phyloP scores from a whole-genome alignment of 108 stramenopile species.

The Cyclostephanos tholiformis region DNA sequence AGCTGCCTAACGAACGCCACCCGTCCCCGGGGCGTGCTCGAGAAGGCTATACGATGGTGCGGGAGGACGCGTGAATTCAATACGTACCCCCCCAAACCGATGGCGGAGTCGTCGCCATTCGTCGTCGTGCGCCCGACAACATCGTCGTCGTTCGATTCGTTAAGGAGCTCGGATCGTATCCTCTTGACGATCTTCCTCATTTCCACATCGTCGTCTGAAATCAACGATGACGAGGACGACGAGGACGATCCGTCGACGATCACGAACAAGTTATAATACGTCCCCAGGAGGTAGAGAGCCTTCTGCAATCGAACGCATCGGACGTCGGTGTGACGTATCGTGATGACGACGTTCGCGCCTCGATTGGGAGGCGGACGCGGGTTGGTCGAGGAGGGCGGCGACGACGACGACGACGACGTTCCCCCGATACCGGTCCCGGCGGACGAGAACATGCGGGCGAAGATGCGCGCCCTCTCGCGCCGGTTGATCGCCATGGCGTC shows the following conservation, averaged over 20 bases:
- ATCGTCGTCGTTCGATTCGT: background rate
- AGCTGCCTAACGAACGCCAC: constrained; percentile 44
- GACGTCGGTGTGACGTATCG: constrained; percentile 3
- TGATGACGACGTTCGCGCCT: constrained; percentile 39
- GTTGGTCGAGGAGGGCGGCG: background rate
- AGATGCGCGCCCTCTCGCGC: constrained; percentile 41
- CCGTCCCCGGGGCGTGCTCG: constrained; percentile 18
- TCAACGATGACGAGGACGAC: background rate
- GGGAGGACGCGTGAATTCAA: constrained; percentile 29
- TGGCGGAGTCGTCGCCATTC: no score
- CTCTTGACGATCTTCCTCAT: background rate
- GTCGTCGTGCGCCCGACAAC: background rate
- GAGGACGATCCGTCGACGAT: constrained; percentile 22
- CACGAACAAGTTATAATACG: constrained; percentile 47
- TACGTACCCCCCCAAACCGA: background rate
- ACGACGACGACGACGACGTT: no score
- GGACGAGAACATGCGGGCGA: constrained; percentile 29
- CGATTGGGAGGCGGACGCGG: constrained; percentile 37
- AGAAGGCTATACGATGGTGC: constrained; percentile 35
- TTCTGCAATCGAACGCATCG: constrained; percentile 37
- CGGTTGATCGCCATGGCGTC: constrained; percentile 26
- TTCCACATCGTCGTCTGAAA: background rate
- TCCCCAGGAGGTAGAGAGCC: constrained; percentile 31
- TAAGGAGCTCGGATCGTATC: constrained; percentile 29
- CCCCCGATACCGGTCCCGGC: no score